Base-by-base conservation (phyloP, 73 alveolate genomes). In the Symbiodinium natans region DNA sequence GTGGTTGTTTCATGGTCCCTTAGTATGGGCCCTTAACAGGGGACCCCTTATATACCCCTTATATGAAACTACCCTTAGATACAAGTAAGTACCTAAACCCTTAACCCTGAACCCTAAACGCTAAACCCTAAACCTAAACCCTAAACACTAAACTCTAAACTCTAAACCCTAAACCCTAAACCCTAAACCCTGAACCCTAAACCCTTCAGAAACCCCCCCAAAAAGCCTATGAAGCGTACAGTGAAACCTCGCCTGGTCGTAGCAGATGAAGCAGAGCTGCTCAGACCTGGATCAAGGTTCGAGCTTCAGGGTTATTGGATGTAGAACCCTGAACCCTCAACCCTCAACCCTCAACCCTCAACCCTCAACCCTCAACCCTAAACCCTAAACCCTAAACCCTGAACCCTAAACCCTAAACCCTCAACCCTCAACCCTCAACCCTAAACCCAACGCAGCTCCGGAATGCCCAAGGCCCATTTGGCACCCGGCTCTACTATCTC, bases 171-270 rank as follows among this genome's bases (percentile, higher is more conserved):
- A 52, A 48, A 52, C 68, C 68, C n/a, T 52, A 27, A 52, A 52
- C 25, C 68, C n/a, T 52, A 52, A 52, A 52, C 68, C 68, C 68
- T 52, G n/a, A 52, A 52, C 68, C 68, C n/a, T 52, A 43, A 43
- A 43, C 19, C 19, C 56, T n/a, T 25, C 10, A 0, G 29, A 56
- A 21, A 56, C 33, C n/a, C n/a, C n/a, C n/a, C n/a, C n/a, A n/a
- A n/a, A n/a, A n/a, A n/a, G n/a, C n/a, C n/a, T n/a, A n/a, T n/a
- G n/a, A n/a, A n/a, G n/a, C n/a, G n/a, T n/a, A n/a, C n/a, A n/a
- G n/a, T n/a, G n/a, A n/a, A n/a, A n/a, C n/a, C n/a, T n/a, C n/a
- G 59, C 97, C 97, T 90, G 80, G 39, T 90, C 97, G 88, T 90
- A 90, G 87, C 97, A 90, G 36, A 90, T 90, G 97, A 90, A 90